Evolutionary conservation across 495 filamentous ascomycete species (phyloP), one percentile per base, ranked within the genome.

Genomic region (Talaromyces adpressus): DNA sequence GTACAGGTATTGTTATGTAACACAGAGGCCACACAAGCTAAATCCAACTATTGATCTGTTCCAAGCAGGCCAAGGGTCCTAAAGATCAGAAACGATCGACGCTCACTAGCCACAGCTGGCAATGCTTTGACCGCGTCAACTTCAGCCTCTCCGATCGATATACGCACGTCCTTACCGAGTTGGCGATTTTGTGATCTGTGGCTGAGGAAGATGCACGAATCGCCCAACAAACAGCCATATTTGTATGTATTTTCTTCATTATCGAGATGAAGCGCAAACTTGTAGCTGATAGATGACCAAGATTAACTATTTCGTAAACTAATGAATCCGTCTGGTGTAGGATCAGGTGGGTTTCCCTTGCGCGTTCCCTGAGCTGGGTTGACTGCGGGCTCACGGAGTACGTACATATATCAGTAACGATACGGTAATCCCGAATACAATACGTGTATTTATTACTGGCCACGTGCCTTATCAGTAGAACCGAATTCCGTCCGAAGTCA

Each of bases 81-180:
- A 45, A 36, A 36, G 45, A 51, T 51, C 16, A 51, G 45, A 51
- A 18, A 27, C 23, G 58, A 60, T 60, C 58, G 58, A 27, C 58
- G 20, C 22, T 22, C 58, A 49, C 58, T 29, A 45, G 58, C 58
- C 58, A 60, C 36, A 41, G 20, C 18, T 16, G 18, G 18, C 36
- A 36, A 45, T 54, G 51, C 51, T 54, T 53, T 27, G 49, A 53
- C 49, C 49, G 2, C 41, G 41, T 25, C 20, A 22, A 53, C 49
- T 53, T 54, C 51, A 54, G 51, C 51, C 51, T 54, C 51, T 54
- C 18, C 45, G 45, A 49, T 49, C 45, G 45, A 49, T 49, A 20
- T 49, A 20, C 18, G 36, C 36, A 16, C 36, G 36, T 49, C 20
- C 18, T 20, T 49, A 18, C 45, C 5, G n/a, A 20, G 18, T 20